These are phyloP conservation scores for Quercus tomentella DNA, from an alignment of 331 rosid species.

Conservation along the genomic window DNA sequence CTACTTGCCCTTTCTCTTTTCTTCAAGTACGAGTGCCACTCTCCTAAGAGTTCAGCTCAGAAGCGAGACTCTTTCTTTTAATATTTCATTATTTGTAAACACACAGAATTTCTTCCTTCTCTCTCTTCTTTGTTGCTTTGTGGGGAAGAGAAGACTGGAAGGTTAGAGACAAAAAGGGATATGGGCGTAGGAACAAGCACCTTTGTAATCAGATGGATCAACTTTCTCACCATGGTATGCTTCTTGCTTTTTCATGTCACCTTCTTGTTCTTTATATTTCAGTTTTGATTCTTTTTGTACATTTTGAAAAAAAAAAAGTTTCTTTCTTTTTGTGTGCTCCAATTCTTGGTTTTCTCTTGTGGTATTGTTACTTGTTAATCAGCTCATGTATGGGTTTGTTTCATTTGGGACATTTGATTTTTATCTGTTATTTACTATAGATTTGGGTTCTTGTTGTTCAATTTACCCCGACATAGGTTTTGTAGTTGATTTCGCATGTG, in stretches of 20 bases:
- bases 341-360: not conserved
- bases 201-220: slow-evolving; percentile 90
- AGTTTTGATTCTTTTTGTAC: not conserved
- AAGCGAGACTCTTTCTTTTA: slow-evolving; percentile 9
- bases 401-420: not conserved
- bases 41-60: not conserved
- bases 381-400: not conserved
- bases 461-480: not conserved
- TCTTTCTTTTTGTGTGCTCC: not conserved
- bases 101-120: slow-evolving; percentile 16
- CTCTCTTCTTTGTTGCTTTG: not conserved
- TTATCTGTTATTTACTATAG: not conserved
- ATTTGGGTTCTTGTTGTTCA: not conserved
- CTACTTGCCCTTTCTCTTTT: not conserved
- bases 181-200: slow-evolving; percentile 93
- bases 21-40: slow-evolving; percentile 31
- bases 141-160: not conserved
- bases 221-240: slow-evolving; percentile 83
- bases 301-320: not conserved
- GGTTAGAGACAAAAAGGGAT: not conserved
- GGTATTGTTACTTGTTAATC: not conserved
- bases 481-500: not conserved
- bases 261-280: not conserved
- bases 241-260: not conserved
- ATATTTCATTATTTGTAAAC: not conserved